Base-by-base conservation (phyloP, 2,329 filamentous ascomycete genomes). In the Rutstroemia sp. region DNA sequence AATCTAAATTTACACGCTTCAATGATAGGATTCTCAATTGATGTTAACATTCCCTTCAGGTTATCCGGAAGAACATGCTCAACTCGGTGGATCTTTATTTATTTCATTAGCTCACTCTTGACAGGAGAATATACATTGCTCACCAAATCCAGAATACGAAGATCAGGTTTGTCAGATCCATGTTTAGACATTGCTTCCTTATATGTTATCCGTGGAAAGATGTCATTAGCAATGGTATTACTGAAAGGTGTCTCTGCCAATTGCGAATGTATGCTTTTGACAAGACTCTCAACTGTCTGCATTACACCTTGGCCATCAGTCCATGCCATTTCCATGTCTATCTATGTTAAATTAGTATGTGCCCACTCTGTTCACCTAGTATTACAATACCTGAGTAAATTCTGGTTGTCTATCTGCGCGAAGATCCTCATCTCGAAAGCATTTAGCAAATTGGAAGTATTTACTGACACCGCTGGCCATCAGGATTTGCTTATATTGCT, bases 401-500 rank as follows among this genome's bases (percentile, higher is more conserved):
- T 99, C 94, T 0, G 94, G 95, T 68, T 99, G 94, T 42, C 94
- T 80, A 70, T 99, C 95, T 1, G 92, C 89, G 19, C 94, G 81
- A 38, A 94, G 77, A 70, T 97, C 95, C 69, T 99, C 94, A 67
- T 99, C 95, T 14, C 94, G 85, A 72, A 96, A 99, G 69, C 94
- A 99, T 61, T 85, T 86, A 1, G 94, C 95, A 73, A 96, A 90
- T 66, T 99, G 94, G 71, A 87, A 95, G 70, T 99, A 99, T 42
- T 80, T 82, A 1, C 79, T 74, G 10, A 96, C 80, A 0, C 92
- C 92, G 59, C 88, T 88, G 0, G 91, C 89, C 91, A 99, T 97
- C 44, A 99, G 79, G 2, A 96, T 89, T 74, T 99, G 94, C 74
- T 99, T 99, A 70, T 97, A 99, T 71, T 99, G 94, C 71, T 99